Evolutionary conservation across 2,329 filamentous ascomycete species (phyloP), one percentile per base, ranked within the genome.

Genomic region (Pseudogymnoascus sp.): DNA sequence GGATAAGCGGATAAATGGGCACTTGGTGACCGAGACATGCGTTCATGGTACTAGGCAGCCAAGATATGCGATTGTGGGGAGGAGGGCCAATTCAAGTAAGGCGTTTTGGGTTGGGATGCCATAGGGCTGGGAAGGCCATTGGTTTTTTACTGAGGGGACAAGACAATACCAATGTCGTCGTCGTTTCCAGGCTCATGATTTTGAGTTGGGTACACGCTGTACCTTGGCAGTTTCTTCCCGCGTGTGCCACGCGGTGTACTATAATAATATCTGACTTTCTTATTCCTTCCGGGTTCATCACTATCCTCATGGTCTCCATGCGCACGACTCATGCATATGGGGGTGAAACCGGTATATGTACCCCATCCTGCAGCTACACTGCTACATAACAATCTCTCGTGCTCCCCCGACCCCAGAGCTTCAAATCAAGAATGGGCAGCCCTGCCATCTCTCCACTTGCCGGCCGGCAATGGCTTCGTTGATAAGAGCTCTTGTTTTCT

Each of bases 151-250:
- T 18, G 50, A 36, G n/a, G 50, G 50, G 28, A 56, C 50, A 36
- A 56, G 50, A 56, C 50, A 34, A 34, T 36, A 56, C 50, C 50
- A 56, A 18, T 56, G 50, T 56, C n/a, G 50, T 34, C 50, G 50
- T 56, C 28, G 28, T 5, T 34, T 34, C 50, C 28, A 34, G 50
- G 28, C 50, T 56, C 28, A 56, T 56, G 16, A 14, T 34, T 34
- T 34, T 34, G 50, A 34, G 50, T n/a, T 18, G 28, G 50, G 50
- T 34, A 16, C n/a, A 34, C 50, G 50, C 50, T 36, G 50, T 56
- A 34, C 28, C 50, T 36, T 36, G 21, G 16, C 16, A 56, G 16
- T 18, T 14, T 36, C 25, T 34, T 21, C 11, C 28, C 28, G 50
- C 21, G 50, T 34, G 11, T 36, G 5, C 50, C 50, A 56, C 28